Base-by-base conservation (phyloP, 2,329 filamentous ascomycete genomes). In the Trichophyton schoenleinii region DNA sequence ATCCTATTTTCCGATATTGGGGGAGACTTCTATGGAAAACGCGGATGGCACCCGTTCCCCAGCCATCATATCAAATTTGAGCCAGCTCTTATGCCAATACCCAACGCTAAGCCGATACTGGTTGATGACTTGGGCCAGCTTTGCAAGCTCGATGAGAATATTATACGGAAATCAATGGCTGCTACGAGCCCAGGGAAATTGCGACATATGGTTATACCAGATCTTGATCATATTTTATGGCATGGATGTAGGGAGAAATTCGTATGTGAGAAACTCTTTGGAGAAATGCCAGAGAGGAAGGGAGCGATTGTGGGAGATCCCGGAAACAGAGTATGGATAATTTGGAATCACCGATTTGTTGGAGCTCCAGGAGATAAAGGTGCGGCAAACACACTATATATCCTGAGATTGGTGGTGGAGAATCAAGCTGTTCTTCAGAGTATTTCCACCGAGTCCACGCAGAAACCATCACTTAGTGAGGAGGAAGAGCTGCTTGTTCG, bases 1-100 rank as follows among this genome's bases (percentile, higher is more conserved):
- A 59, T 69, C 5, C 64, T 69, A 0, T 69, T 66, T 61, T 69
- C 67, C 3, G 68, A 67, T 57, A 69, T 69, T 46, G 66, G 66
- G 3, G 64, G 60, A 3, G 25, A 46, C 15, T 69, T 66, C 52
- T 69, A 69, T 61, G 28, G 41, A 11, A 63, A 60, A 1, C 57
- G 65, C 28, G 67, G 67, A 58, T 68, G 68, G 67, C 53, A 60
- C 20, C 58, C 65, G 5, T 65, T 64, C 59, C 60, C 66, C 7
- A 66, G 62, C 44, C 62, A 63, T 48, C 63, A 68, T 46, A 15
- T 68, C 3, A 64, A 64, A 42, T 63, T 68, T 41, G 44, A 61
- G 18, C 58, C 64, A 18, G 48, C 46, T 7, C 11, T 15, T 3
- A 34, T n/a, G 3, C 31, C 36, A 53, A n/a, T 18, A 34, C 2